A percentile compares a stretch with the other conserved stretches of the same genome.
phyloP scores from a whole-genome alignment of 78 protist species.

The Dictyostelium citrinum region DNA sequence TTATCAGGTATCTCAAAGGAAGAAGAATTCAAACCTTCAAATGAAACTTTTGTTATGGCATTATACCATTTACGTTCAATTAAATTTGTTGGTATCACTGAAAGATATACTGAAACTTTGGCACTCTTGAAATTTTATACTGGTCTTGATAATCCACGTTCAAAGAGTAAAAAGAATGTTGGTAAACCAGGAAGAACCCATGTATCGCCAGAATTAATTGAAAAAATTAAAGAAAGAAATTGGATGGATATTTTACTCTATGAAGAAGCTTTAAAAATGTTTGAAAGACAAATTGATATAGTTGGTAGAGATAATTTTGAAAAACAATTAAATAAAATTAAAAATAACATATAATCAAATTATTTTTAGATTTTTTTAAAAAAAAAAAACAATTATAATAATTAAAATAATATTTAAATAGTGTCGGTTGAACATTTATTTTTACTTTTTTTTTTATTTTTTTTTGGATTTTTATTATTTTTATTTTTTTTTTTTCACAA shows the following conservation, averaged over 20 bases:
- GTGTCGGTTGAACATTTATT: too few relatives aligned
- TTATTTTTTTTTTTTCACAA: too few relatives aligned
- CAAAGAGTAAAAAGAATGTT: not conserved
- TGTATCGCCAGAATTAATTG: not conserved
- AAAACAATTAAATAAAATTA: not conserved
- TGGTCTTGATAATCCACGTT: not conserved
- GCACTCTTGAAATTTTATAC: conserved; percentile 9
- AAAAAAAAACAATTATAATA: not conserved
- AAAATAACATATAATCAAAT: not conserved
- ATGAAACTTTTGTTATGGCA: not conserved
- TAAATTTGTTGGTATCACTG: conserved; percentile 39
- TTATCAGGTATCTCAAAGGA: conserved; percentile 7
- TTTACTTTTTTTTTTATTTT: too few relatives aligned
- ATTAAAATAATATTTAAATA: too few relatives aligned
- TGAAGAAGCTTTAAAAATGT: conserved; percentile 26
- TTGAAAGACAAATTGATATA: conserved; percentile 39
- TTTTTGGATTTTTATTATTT: too few relatives aligned
- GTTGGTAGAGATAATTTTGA: conserved; percentile 25
- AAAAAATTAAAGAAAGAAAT: not conserved
- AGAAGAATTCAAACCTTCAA: not conserved
- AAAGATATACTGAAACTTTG: conserved; percentile 4
- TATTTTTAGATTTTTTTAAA: too few relatives aligned
- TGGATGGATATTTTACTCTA: conserved; percentile 21
- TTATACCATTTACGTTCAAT: not conserved
- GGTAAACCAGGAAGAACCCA: not conserved